Evolutionary conservation across 495 filamentous ascomycete genomes (phyloP).

Genomic region (Neurospora pannonica): DNA sequence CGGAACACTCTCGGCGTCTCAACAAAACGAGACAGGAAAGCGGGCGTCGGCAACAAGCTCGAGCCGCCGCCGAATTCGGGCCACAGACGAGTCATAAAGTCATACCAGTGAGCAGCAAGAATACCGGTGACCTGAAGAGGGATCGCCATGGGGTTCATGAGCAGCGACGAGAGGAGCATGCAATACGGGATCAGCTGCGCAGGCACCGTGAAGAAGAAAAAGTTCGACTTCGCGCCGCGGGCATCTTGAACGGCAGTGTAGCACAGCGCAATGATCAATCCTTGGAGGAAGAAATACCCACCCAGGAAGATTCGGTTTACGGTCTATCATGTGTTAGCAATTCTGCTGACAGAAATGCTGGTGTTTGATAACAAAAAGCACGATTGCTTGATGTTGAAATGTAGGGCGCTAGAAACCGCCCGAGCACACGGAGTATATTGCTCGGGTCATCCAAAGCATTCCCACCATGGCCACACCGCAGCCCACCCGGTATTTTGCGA

Average conservation of each 20-base stretch:
- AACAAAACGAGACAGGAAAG: constrained; percentile 54
- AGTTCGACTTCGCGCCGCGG: constrained; percentile 55
- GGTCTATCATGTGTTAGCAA: constrained; percentile 26
- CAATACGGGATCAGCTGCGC: constrained; percentile 66
- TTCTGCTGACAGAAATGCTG: background rate
- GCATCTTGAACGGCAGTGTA: constrained; percentile 81
- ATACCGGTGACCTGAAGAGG: constrained; percentile 55
- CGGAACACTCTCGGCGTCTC: constrained; percentile 33
- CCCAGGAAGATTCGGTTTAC: constrained; percentile 42
- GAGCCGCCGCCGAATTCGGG: constrained; percentile 72
- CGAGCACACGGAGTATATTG: constrained; percentile 50
- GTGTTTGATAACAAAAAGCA: constrained; percentile 2
- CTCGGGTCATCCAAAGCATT: constrained; percentile 75
- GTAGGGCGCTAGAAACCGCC: constrained; percentile 84
- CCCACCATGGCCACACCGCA: constrained; percentile 84
- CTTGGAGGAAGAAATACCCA: constrained; percentile 45
- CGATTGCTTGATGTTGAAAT: constrained; percentile 35
- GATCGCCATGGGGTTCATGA: constrained; percentile 40
- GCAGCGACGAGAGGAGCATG: constrained; percentile 59
- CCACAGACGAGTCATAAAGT: constrained; percentile 75
- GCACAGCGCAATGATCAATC: constrained; percentile 64
- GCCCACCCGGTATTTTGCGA: constrained; percentile 66
- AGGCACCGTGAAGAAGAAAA: constrained; percentile 70
- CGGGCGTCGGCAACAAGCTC: constrained; percentile 62
- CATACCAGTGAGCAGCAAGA: constrained; percentile 72